Percentiles rank a stretch among this genome's conserved stretches.
Evolutionary conservation across 2,329 filamentous ascomycete species (phyloP).

Genomic region (Phyllosticta citriasiana): DNA sequence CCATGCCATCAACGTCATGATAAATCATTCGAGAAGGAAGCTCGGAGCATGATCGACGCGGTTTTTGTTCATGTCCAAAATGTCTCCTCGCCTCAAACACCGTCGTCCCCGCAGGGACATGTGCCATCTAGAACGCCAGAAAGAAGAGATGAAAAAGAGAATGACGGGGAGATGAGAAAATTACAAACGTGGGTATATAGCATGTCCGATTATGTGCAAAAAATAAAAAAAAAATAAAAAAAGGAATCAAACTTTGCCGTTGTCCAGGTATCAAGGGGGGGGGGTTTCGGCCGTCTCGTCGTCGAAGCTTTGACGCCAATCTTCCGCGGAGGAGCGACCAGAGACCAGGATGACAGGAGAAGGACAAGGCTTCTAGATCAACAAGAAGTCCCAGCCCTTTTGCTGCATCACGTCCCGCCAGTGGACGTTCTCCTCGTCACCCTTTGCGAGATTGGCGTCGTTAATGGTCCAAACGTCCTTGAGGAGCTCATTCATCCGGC

Average conservation of each 20-base stretch:
- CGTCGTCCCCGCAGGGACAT: neutral
- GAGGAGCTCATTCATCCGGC: constrained; percentile 68
- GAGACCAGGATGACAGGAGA: constrained; percentile 26
- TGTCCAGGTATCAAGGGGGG: constrained; percentile 8
- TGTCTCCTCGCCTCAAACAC: neutral
- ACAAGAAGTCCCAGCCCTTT: constrained; percentile 85
- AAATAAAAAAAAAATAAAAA: constrained; percentile 13
- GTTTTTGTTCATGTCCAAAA: neutral
- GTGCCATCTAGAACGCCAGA: neutral
- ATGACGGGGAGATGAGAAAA: constrained; percentile 13
- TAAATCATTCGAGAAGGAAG: neutral
- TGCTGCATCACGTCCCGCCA: constrained; percentile 91
- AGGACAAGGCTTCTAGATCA: constrained; percentile 50
- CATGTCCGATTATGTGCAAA: constrained; percentile 28
- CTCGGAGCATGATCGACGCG: neutral
- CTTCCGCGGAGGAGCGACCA: constrained; percentile 9
- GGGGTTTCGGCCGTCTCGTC: constrained; percentile 10
- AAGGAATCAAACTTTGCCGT: constrained; percentile 16
- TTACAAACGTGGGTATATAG: constrained; percentile 32
- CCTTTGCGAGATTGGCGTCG: constrained; percentile 48
- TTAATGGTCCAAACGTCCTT: constrained; percentile 72
- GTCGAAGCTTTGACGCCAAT: neutral
- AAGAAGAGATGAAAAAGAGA: neutral
- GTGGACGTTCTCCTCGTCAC: constrained; percentile 60
- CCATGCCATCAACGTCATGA: neutral